Base-by-base conservation (phyloP, 139 green algal species). In the Chlamydomonas eustigma region DNA sequence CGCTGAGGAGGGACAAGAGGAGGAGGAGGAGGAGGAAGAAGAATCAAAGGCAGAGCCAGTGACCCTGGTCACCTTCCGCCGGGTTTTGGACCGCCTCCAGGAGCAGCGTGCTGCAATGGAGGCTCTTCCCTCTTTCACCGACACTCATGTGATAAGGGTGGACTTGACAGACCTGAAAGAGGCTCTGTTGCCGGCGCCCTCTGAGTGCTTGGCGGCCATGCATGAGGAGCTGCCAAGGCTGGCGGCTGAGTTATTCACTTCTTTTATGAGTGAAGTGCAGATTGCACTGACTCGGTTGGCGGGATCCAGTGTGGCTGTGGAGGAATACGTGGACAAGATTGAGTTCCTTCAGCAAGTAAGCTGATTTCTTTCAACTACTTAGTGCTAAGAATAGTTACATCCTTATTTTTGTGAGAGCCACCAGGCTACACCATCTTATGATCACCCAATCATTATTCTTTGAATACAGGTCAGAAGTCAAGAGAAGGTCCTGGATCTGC, bases 271-370 rank as follows among this genome's bases (percentile, higher is more conserved):
- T 37, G 82, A 75, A 1, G 44, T 81, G 68, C 76, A 82, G 39
- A 76, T 52, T 35, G 88, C 88, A 35, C 89, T 85, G 12, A 78
- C 72, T 25, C 35, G 66, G 31, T 82, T 96, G 75, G 70, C 72
- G 51, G 51, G 58, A 18, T 8, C 69, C 22, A 86, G 79, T 50
- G 75, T 6, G 39, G 71, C 71, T 1, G 87, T 92, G 51, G 90
- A 93, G 82, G 91, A 95, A 25, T 95, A 92, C 64, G 90, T 94
- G 32, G 86, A 87, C 18, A 89, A 93, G 74, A 68, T 93, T 3
- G 52, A 78, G 31, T 92, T 92, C 79, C 58, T 94, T 73, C 6
- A 8, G 25, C 24, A 70, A 28, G 58, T 35, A 70, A n/a, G n/a
- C n/a, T n/a, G n/a, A n/a, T n/a, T n/a, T n/a, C n/a, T n/a, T n/a